Evolutionary conservation across 352 stramenopile species (phyloP), one percentile per base, ranked within the genome.

Genomic region (Globisporangium spiculum): DNA sequence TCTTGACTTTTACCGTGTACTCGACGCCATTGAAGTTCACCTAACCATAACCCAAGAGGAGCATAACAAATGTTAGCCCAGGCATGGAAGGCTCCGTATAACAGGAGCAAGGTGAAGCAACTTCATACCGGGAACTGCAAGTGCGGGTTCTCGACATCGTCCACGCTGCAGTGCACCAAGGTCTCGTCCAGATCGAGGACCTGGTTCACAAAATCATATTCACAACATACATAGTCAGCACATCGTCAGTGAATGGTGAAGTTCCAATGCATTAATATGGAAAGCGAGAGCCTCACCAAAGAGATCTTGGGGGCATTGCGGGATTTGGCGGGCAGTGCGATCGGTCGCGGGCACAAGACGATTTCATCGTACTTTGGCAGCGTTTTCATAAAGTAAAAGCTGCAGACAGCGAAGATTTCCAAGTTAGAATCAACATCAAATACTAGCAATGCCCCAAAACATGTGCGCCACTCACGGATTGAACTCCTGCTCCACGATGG

Each of bases 121-220:
- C 0, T 4, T 56, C 68, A 34, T 63, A 99, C 97, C 34, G 94
- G 92, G 78, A 99, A 99, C 59, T 97, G 87, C 50, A 99, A 78
- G 74, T 99, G 96, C 30, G 97, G 89, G 70, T 99, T 88, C 24
- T 84, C 73, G 12, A 98, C 86, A 52, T 97, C 85, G 66, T 99
- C 97, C 16, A 99, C 94, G 6, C 94, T 99, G 81, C 97, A 99
- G 80, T 99, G 98, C 24, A 99, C 97, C 4, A 99, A 82, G 4
- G 98, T 99, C 78, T 99, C 98, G 69, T 99, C 98, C 30, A 99
- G 81, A 76, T 99, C 98, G 16, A 99, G 77, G 18, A 99, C 97
- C 65, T 90, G 57, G 0, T 50, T 38, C 4, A 6, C 14, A 14
- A 20, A 46, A 46, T 20, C 12, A 14, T 7, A 46, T 20, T 20